phyloP scores from a whole-genome alignment of 129 eudicot genomes.

The Flaveria brownii region DNA sequence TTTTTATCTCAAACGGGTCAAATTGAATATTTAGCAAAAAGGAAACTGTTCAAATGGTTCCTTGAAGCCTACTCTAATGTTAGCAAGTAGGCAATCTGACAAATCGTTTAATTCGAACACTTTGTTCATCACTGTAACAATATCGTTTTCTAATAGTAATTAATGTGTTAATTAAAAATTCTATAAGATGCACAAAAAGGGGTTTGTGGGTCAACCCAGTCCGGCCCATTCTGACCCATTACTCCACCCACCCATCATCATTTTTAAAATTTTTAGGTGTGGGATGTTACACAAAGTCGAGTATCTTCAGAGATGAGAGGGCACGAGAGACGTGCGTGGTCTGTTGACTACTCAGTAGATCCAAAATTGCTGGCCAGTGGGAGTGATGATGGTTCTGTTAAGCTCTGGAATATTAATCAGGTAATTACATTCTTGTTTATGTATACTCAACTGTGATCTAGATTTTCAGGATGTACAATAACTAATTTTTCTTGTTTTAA shows the following conservation, averaged over 20 bases:
- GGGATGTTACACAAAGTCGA: slow-evolving; percentile 91
- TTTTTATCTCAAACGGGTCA: not conserved
- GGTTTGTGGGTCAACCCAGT: not conserved
- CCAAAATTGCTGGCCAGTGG: slow-evolving; percentile 96
- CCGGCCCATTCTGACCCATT: not conserved
- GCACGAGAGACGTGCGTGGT: slow-evolving; percentile 94
- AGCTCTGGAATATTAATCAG: slow-evolving; percentile 99
- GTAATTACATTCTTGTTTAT: slow-evolving; percentile 52
- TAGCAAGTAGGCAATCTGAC: not conserved
- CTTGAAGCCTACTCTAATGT: too few relatives aligned
- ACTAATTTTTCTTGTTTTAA: slow-evolving; percentile 45
- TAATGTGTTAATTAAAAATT: not conserved
- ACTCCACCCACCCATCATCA: not conserved
- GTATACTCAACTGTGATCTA: slow-evolving; percentile 18
- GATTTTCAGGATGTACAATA: slow-evolving; percentile 34
- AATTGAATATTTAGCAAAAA: not conserved
- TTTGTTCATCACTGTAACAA: not conserved
- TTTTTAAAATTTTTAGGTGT: slow-evolving; percentile 53
- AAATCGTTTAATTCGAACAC: not conserved
- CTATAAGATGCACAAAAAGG: not conserved
- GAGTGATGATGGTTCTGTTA: slow-evolving; percentile 91
- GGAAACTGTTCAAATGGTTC: not conserved
- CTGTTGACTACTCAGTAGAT: slow-evolving; percentile 88
- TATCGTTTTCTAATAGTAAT: not conserved
- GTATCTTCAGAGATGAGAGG: slow-evolving; percentile 73